Evolutionary conservation across 805 yeast genomes (phyloP).

Genomic region (Candida oleophila): DNA sequence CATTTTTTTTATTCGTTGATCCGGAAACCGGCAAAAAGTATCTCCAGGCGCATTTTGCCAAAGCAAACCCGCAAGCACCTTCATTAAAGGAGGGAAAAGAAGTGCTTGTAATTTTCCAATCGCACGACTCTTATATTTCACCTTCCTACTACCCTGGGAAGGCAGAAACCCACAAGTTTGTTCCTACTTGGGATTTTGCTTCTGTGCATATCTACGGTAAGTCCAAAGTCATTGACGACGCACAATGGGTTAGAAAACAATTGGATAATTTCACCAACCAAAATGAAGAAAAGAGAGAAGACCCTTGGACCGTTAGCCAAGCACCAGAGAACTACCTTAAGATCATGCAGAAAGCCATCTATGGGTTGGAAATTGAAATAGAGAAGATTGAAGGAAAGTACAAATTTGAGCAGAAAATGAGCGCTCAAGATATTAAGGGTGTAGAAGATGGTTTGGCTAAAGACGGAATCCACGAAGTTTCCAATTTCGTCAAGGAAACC

Average conservation of each 20-base stretch:
- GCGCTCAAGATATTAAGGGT: slow-evolving; percentile 47
- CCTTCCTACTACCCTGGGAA: slow-evolving; percentile 62
- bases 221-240: slow-evolving; percentile 44
- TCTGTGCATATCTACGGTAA: slow-evolving; percentile 56
- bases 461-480: slow-evolving; percentile 31
- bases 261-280: slow-evolving; percentile 44
- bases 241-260: slow-evolving; percentile 45
- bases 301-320: slow-evolving; percentile 55
- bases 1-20: slow-evolving; percentile 45
- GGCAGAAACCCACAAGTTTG: slow-evolving; percentile 55
- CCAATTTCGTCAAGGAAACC: slow-evolving; percentile 21
- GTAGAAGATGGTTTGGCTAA: slow-evolving; percentile 46
- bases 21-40: slow-evolving; percentile 34
- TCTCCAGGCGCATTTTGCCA: slow-evolving; percentile 57
- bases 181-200: slow-evolving; percentile 72
- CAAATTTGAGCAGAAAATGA: slow-evolving; percentile 56
- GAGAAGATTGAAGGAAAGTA: slow-evolving; percentile 48
- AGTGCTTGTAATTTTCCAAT: slow-evolving; percentile 52
- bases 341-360: slow-evolving; percentile 47
- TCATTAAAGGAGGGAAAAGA: slow-evolving; percentile 36
- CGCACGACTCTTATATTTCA: slow-evolving; percentile 51
- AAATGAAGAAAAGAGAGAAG: slow-evolving; percentile 43
- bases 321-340: slow-evolving; percentile 52
- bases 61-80: slow-evolving; percentile 49
- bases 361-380: slow-evolving; percentile 56